Evolutionary conservation across 768 basidiomycete genomes (phyloP), one percentile per base, ranked within the genome.

Genomic region (Lentinula sp.): DNA sequence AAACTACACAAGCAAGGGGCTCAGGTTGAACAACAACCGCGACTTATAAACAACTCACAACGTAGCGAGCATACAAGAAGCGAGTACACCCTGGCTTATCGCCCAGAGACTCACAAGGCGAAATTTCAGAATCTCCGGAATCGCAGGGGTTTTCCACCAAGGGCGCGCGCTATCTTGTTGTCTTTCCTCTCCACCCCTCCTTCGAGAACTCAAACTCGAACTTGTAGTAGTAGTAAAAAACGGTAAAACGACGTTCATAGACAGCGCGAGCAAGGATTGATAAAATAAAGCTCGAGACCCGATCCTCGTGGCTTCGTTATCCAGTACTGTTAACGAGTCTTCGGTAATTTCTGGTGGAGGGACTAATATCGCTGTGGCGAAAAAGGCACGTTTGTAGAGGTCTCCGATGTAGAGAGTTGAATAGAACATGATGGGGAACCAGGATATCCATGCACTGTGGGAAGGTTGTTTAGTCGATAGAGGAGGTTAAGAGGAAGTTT

Each of bases 401-500:
- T 96, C 95, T 10, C 91, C 91, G 58, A 97, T 81, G 73, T 94
- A 98, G 28, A 92, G 76, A 1, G 90, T 89, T 3, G 87, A 88
- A 75, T 93, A 95, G 73, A 95, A 95, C 1, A 96, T 78, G 28
- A 94, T 75, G 0, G 95, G 95, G 68, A 96, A 97, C 96, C 96
- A 98, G 7, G 84, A 90, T 62, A 95, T 79, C 86, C 86, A 95
- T 11, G 86, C 82, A 62, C 91, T 93, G 31, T 46, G 58, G 16
- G n/a, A 31, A 48, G 50, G 21, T 18, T 8, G 7, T 9, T 9
- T 18, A 52, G 35, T 48, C 15, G 10, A 37, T 40, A n/a, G 18
- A 43, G 9, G 50, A 53, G 42, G 52, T 5, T 4, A 21, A 15
- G 21, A 56, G 56, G 50, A 2, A 37, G 39, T 42, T 23, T 6